Base-by-base conservation (phyloP, 306 rosid genomes). In the Cyclanthera cordifolia region DNA sequence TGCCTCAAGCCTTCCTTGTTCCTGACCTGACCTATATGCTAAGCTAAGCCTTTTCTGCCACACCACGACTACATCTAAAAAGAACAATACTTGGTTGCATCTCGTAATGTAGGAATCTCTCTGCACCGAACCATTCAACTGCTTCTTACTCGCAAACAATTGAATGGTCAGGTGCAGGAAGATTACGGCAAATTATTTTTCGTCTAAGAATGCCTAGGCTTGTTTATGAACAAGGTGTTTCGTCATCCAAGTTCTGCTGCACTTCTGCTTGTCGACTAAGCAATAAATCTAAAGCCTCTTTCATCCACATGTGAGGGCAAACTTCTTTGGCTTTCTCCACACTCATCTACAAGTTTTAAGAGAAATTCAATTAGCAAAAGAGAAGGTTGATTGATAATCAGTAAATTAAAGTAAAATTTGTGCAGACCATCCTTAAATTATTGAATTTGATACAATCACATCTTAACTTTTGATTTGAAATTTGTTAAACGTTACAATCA, bases 241-340 rank as follows among this genome's bases (percentile, higher is more conserved):
- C 61, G 3, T 14, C 61, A 55, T 55, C 61, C 37, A 67, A 71
- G 79, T 39, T 61, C 11, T 17, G 68, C 24, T 20, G 3, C 41
- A 16, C 50, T 32, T 69, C 61, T 52, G 23, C 74, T 74, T 71
- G 87, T 72, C 84, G 75, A 17, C n/a, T 57, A 13, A 89, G 78
- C 74, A 92, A 84, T 55, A 7, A 30, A 21, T 89, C 85, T 68
- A 92, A 80, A 72, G 97, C 96, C 54, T 85, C 96, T 66, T 76
- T 89, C 97, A 92, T 92, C 97, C 97, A 92, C 49, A 32, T n/a
- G 53, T 82, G 78, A n/a, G 89, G 92, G 72, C 97, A 92, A 30
- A 76, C 82, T 82, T 89, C 90, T 91, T 13, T 46, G 50, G 50
- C 50, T 46, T 46, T 46, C 50, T 46, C 50, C 17, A 46, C 50